Base-by-base conservation (phyloP, 2,329 filamentous ascomycete genomes). In the Aciculosporium take region DNA sequence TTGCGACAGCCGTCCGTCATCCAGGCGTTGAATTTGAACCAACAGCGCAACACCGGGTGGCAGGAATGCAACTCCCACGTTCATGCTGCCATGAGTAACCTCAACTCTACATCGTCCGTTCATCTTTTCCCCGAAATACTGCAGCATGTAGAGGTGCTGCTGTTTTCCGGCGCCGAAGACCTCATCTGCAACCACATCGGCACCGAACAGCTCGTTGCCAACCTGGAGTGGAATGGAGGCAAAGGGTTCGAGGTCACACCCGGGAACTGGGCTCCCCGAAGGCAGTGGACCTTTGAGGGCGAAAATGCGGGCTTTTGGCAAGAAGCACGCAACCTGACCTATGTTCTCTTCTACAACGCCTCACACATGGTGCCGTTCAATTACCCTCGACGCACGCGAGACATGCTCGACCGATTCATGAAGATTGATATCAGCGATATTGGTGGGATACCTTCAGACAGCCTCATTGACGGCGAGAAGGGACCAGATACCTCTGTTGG, bases 341-440 rank as follows among this genome's bases (percentile, higher is more conserved):
- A 98, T 56, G 80, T 98, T 25, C 71, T 93, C 31, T 94, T 96
- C 64, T 85, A 94, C 68, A 94, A 98, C 60, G 79, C 86, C 13
- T 94, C 84, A 38, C 91, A 98, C 62, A 98, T 98, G 91, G 91
- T 98, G 1, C 93, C 91, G 1, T 96, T 91, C 55, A 89, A 98
- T 61, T 84, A 83, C 52, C 81, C 89, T 1, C 79, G 86, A 37
- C 81, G 87, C 46, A 83, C 80, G 17, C 77, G 89, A 46, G 91
- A 96, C 59, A 98, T 98, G 91, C 77, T 98, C 13, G 89, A 98
- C 61, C 83, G 91, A 31, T 94, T 98, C 64, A 86, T 96, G 73
- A 76, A 78, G 37, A 85, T 98, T 31, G 87, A 96, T 56, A 93
- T 96, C 49, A 82, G 76, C 51, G 81, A 75, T 54, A 93, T 95